Conservation (phyloP, 2,329 filamentous ascomycete genomes). For the Alternaria triticimaculans region DNA sequence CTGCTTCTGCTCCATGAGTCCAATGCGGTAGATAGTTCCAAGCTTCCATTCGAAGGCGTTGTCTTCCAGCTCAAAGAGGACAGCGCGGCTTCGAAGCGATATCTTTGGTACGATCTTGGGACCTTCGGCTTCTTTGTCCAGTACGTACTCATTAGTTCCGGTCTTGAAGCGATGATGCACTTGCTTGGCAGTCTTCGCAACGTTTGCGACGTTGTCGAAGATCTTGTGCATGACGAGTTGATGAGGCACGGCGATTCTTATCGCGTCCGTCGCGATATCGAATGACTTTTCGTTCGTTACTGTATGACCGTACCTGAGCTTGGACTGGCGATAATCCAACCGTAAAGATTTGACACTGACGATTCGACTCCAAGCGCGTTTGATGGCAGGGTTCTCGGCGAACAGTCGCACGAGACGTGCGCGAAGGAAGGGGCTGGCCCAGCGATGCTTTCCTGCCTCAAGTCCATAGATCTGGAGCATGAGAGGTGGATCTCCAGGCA, state of each 20-base stretch:
- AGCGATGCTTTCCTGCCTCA: constrained; percentile 83
- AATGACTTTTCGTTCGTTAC: constrained; percentile 78
- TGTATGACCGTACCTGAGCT: constrained; percentile 68
- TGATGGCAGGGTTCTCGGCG: constrained; percentile 84
- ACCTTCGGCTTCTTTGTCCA: constrained; percentile 82
- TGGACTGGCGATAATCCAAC: constrained; percentile 79
- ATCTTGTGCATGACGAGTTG: constrained; percentile 88
- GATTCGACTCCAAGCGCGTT: constrained; percentile 83
- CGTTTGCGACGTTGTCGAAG: constrained; percentile 91
- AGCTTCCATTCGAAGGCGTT: constrained; percentile 98
- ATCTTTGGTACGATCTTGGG: constrained; percentile 88
- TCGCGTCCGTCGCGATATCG: constrained; percentile 83
- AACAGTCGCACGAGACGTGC: constrained; percentile 84
- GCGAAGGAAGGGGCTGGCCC: constrained; percentile 81
- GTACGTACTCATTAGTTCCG: constrained; percentile 84
- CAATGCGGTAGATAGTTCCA: constrained; percentile 89
- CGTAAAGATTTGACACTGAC: constrained; percentile 82
- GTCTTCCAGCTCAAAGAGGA: constrained; percentile 93
- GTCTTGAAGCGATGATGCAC: constrained; percentile 93
- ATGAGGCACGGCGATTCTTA: constrained; percentile 87
- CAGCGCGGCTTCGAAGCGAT: constrained; percentile 78
- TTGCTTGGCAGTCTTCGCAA: constrained; percentile 84
- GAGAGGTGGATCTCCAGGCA: constrained; percentile 88
- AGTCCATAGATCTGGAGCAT: constrained; percentile 88
- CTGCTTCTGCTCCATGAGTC: constrained; percentile 87